These are phyloP conservation scores for Cutaneotrichosporon spelunceum DNA, from an alignment of 1,284 basidiomycete species.

Conservation along the genomic window DNA sequence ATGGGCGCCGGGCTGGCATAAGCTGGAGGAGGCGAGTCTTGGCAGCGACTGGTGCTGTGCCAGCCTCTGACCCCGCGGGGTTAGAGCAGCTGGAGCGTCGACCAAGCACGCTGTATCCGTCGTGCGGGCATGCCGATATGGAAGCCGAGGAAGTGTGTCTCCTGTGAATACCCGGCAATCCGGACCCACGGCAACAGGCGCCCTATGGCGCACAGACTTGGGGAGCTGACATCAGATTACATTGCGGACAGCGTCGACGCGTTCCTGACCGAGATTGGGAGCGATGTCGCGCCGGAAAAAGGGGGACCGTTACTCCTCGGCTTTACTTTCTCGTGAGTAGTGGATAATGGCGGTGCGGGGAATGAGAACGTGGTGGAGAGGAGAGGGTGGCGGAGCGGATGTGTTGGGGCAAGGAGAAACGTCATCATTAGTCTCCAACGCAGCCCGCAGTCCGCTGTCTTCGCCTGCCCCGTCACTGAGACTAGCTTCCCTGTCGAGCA, in stretches of 20 bases:
- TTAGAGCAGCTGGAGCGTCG: not conserved
- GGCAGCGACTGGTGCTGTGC: too few species aligned
- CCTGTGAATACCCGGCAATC: not conserved
- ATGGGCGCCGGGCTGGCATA: too few species aligned
- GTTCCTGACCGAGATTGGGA: conserved; percentile 72
- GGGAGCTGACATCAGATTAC: conserved; percentile 66
- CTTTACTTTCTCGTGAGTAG: conserved; percentile 70
- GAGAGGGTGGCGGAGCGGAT: not conserved
- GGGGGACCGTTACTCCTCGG: conserved; percentile 71
- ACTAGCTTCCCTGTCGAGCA: conserved; percentile 90
- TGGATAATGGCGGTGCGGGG: too few species aligned
- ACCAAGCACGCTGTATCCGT: too few species aligned
- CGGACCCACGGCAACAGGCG: too few species aligned
- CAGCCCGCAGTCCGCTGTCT: not conserved
- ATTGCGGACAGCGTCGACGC: conserved; percentile 93
- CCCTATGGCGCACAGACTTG: too few species aligned
- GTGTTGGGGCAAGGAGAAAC: not conserved
- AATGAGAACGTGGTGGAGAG: not conserved
- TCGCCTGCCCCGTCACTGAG: not conserved
- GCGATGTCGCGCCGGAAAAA: conserved; percentile 38
- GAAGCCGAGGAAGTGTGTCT: too few species aligned
- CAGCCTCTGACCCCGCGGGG: too few species aligned
- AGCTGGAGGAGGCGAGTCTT: not conserved
- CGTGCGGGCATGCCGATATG: too few species aligned
- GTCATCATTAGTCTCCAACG: not conserved